These are phyloP conservation scores for Phytophthora colocasiae DNA, from an alignment of 352 stramenopile genomes.

Conservation along the genomic window DNA sequence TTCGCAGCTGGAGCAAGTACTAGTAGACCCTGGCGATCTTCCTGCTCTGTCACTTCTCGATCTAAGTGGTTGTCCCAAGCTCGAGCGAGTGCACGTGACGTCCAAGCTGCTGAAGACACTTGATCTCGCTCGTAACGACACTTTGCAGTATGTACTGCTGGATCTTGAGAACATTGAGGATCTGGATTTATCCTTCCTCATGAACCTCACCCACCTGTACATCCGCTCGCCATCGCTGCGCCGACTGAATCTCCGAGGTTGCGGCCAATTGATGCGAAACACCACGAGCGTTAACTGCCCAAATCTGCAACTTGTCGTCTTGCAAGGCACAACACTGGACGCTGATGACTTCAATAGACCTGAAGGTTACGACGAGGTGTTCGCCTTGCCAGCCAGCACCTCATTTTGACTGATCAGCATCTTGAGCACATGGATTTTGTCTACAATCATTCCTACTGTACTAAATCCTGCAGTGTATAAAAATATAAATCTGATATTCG, in stretches of 20 bases:
- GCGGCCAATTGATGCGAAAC: constrained; percentile 43
- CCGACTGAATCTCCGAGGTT: constrained; percentile 55
- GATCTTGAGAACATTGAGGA: constrained; percentile 41
- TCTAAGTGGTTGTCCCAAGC: constrained; percentile 52
- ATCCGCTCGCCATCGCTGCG: constrained; percentile 53
- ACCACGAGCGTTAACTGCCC: constrained; percentile 52
- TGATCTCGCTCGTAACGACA: constrained; percentile 51
- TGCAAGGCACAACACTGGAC: constrained; percentile 56
- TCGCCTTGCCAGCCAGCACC: constrained; percentile 21
- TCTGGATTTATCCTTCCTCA: constrained; percentile 72
- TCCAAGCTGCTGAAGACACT: constrained; percentile 52
- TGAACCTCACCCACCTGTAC: constrained; percentile 61
- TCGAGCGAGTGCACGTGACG: constrained; percentile 65
- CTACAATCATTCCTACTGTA: constrained; percentile 27
- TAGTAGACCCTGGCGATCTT: constrained; percentile 64
- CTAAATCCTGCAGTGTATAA: constrained; percentile 1
- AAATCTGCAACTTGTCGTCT: constrained; percentile 38
- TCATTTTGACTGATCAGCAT: not conserved
- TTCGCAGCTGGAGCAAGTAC: constrained; percentile 61
- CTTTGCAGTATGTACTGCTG: constrained; percentile 55
- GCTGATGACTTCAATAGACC: constrained; percentile 46
- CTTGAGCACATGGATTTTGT: constrained; percentile 18
- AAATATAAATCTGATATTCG: not conserved
- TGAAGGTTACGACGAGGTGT: constrained; percentile 25
- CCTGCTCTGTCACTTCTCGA: constrained; percentile 49